These are phyloP conservation scores for Russula emetica DNA, from an alignment of 768 basidiomycete genomes.

Conservation along the genomic window DNA sequence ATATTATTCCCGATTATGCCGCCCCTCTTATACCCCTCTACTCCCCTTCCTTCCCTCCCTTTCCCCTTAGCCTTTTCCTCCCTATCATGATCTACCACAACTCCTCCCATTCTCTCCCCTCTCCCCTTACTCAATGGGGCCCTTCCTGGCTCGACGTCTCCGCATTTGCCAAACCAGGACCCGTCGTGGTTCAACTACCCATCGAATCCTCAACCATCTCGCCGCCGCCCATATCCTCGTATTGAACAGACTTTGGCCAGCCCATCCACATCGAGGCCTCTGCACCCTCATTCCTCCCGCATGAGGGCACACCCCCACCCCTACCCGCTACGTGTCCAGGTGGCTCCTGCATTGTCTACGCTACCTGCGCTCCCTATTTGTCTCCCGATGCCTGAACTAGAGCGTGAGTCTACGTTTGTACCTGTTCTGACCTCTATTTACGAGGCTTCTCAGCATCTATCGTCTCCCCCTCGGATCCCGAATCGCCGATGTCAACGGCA, in stretches of 20 bases:
- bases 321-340: slow-evolving; percentile 6
- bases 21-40: slow-evolving; percentile 25
- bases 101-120: slow-evolving; percentile 26
- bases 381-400: slow-evolving; percentile 16
- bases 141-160: slow-evolving; percentile 16
- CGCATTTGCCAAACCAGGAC: slow-evolving; percentile 19
- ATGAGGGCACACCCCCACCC: not conserved
- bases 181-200: slow-evolving; percentile 13
- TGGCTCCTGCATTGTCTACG: slow-evolving; percentile 5
- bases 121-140: slow-evolving; percentile 28
- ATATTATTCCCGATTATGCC: slow-evolving; percentile 25
- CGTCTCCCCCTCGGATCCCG: slow-evolving; percentile 41
- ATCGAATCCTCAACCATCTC: slow-evolving; percentile 1
- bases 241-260: not conserved
- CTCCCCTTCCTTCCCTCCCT: slow-evolving; percentile 19
- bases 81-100: slow-evolving; percentile 31
- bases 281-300: slow-evolving; percentile 1
- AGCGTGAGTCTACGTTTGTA: slow-evolving; percentile 34
- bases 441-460: slow-evolving; percentile 34
- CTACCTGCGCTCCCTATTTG: slow-evolving; percentile 16
- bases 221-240: slow-evolving; percentile 1
- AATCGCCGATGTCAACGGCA: slow-evolving; percentile 32
- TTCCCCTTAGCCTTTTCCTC: slow-evolving; percentile 1
- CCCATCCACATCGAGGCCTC: slow-evolving; percentile 5
- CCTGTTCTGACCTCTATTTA: not conserved